Evolutionary conservation across 2,329 filamentous ascomycete species (phyloP).

Genomic region (Fonsecaea multimorphosa): DNA sequence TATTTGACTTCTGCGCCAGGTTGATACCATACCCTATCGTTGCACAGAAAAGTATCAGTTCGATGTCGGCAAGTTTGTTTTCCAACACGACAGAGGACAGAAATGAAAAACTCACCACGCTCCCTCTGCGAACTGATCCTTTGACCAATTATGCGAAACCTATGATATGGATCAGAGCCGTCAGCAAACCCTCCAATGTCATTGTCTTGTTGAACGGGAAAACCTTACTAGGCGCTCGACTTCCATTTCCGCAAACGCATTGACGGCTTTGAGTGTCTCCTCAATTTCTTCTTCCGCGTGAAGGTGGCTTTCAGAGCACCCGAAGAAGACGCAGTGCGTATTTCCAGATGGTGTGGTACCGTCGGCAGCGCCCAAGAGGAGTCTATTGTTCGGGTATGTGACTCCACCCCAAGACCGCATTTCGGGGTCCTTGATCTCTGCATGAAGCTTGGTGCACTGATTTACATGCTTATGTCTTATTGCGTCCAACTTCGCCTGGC

Average conservation of each 20-base stretch:
- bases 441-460: constrained; percentile 56
- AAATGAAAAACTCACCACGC: constrained; percentile 37
- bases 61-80: no score
- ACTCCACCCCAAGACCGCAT: constrained; percentile 53
- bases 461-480: constrained; percentile 53
- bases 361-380: constrained; percentile 54
- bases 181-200: no score
- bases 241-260: constrained; percentile 43
- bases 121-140: constrained; percentile 44
- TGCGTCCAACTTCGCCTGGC: constrained; percentile 41
- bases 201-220: no score
- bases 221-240: constrained; percentile 36
- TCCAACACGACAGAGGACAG: no score
- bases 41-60: no score
- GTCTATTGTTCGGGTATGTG: constrained; percentile 51
- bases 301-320: constrained; percentile 51
- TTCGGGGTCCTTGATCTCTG: constrained; percentile 49
- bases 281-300: constrained; percentile 52
- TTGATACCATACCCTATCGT: no score
- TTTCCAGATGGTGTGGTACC: constrained; percentile 54
- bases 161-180: constrained; percentile 4
- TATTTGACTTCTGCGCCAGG: no score
- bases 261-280: constrained; percentile 42
- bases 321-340: constrained; percentile 57
- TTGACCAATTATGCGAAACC: background rate